Evolutionary conservation across 352 stramenopile species (phyloP).

Genomic region (Phytopythium montanum): DNA sequence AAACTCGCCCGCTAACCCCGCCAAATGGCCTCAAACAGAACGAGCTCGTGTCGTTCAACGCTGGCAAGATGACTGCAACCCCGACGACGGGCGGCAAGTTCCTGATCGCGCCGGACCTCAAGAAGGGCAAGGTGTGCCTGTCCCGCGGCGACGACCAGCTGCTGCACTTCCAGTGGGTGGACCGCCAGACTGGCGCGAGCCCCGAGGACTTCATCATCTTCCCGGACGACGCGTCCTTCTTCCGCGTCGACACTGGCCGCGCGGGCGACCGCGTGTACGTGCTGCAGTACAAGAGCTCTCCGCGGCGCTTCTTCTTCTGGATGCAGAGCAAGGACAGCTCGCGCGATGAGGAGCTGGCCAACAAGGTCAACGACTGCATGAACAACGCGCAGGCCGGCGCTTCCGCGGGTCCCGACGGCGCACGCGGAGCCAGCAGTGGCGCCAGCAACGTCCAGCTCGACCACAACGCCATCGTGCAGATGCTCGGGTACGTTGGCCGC

Average conservation of each 20-base stretch:
- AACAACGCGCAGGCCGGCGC: slow-evolving; percentile 66
- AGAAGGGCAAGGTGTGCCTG: slow-evolving; percentile 89
- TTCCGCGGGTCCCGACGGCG: slow-evolving; percentile 21
- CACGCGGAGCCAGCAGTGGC: slow-evolving; percentile 22
- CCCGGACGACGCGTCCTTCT: slow-evolving; percentile 87
- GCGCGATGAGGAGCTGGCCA: slow-evolving; percentile 83
- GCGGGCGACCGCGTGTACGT: slow-evolving; percentile 87
- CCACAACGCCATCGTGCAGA: slow-evolving; percentile 91
- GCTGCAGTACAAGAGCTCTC: slow-evolving; percentile 92
- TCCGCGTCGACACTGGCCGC: slow-evolving; percentile 85
- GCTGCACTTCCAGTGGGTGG: slow-evolving; percentile 92
- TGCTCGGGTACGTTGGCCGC: slow-evolving; percentile 55
- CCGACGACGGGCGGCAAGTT: slow-evolving; percentile 82
- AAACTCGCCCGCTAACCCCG: not conserved
- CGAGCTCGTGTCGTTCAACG: slow-evolving; percentile 89
- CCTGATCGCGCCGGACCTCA: slow-evolving; percentile 82
- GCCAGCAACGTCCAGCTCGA: slow-evolving; percentile 75
- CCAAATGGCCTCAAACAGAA: slow-evolving; percentile 31
- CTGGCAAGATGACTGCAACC: slow-evolving; percentile 86
- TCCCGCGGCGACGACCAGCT: slow-evolving; percentile 87
- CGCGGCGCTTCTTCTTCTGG: slow-evolving; percentile 94
- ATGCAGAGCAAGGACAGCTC: slow-evolving; percentile 91
- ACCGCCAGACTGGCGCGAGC: slow-evolving; percentile 79
- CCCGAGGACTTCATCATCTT: slow-evolving; percentile 93
- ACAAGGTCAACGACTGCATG: slow-evolving; percentile 89